These are phyloP conservation scores for Cafeteria roenbergensis DNA, from an alignment of 108 stramenopile genomes.

Conservation along the genomic window DNA sequence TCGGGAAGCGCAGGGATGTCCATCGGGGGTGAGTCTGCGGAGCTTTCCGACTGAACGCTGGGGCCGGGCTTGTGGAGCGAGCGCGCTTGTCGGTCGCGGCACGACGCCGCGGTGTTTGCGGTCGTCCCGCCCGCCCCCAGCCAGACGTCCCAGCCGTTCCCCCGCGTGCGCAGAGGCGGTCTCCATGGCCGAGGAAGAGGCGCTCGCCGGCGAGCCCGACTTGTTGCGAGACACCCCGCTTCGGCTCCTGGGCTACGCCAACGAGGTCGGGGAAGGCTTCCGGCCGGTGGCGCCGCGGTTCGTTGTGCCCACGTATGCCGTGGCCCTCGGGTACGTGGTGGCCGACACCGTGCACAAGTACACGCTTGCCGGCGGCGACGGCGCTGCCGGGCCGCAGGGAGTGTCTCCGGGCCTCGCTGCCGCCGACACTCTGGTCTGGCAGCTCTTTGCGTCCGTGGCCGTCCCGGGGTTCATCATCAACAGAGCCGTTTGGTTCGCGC, in stretches of 20 bases:
- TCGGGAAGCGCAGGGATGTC: too few relatives aligned
- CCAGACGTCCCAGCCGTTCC: too few relatives aligned
- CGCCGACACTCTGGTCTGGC: slow-evolving; percentile 40
- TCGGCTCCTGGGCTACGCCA: slow-evolving; percentile 33
- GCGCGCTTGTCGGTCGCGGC: too few relatives aligned
- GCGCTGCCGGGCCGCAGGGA: not conserved
- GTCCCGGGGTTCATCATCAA: slow-evolving; percentile 40
- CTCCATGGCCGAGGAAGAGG: too few relatives aligned
- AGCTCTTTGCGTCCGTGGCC: slow-evolving; percentile 32
- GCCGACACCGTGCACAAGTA: slow-evolving; percentile 40
- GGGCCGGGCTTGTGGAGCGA: too few relatives aligned
- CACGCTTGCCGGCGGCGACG: not conserved
- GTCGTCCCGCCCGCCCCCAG: too few relatives aligned
- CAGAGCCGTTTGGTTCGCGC: slow-evolving; percentile 9
- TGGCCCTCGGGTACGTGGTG: slow-evolving; percentile 33
- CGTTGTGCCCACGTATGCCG: slow-evolving; percentile 34
- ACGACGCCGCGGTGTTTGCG: too few relatives aligned
- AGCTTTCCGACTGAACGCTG: too few relatives aligned
- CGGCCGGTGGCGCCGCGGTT: slow-evolving; percentile 18
- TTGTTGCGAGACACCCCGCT: slow-evolving; percentile 20
- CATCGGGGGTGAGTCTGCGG: too few relatives aligned
- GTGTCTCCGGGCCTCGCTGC: slow-evolving; percentile 12
- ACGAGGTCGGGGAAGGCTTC: slow-evolving; percentile 46
- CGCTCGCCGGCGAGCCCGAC: too few relatives aligned
- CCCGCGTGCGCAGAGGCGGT: too few relatives aligned